Evolutionary conservation across 2,329 filamentous ascomycete genomes (phyloP).

Genomic region (Aspergillus caelatus): DNA sequence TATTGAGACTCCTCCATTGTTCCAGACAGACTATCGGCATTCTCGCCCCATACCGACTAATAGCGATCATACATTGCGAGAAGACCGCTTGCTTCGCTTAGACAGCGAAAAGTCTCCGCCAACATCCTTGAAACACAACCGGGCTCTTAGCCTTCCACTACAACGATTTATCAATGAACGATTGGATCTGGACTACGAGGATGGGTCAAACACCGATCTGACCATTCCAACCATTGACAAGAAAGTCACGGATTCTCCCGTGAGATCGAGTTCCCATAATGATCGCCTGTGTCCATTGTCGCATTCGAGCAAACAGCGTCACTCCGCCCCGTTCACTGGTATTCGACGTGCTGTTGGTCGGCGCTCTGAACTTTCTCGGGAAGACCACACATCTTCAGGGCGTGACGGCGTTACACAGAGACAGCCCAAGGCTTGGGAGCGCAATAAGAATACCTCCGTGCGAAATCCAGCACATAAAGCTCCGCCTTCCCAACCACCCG

Average conservation of each 20-base stretch:
- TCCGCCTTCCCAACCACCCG: conserved; percentile 20
- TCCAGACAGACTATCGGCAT: conserved; percentile 21
- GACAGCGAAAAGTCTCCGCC: conserved; percentile 28
- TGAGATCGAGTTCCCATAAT: background rate
- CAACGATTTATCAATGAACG: conserved; percentile 45
- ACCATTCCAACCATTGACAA: conserved; percentile 12
- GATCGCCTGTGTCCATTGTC: conserved; percentile 3
- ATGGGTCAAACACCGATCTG: conserved; percentile 18
- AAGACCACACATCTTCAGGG: conserved; percentile 14
- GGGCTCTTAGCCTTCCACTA: conserved; percentile 40
- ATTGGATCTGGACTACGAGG: conserved; percentile 30
- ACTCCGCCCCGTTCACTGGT: conserved; percentile 11
- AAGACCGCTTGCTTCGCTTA: conserved; percentile 33
- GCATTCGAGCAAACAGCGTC: conserved; percentile 19
- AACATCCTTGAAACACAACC: conserved; percentile 30
- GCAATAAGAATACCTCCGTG: conserved; percentile 19
- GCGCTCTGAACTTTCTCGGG: conserved; percentile 17
- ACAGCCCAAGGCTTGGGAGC: conserved; percentile 18
- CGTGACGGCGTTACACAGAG: conserved; percentile 6
- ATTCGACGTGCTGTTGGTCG: conserved; percentile 12
- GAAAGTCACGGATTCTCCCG: background rate
- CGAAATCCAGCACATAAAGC: conserved; percentile 22
- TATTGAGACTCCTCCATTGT: conserved; percentile 28
- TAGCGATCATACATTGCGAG: conserved; percentile 33
- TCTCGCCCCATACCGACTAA: conserved; percentile 22